These are phyloP conservation scores for Aspergillus luchuensis DNA, from an alignment of 2,329 filamentous ascomycete genomes.

Conservation along the genomic window DNA sequence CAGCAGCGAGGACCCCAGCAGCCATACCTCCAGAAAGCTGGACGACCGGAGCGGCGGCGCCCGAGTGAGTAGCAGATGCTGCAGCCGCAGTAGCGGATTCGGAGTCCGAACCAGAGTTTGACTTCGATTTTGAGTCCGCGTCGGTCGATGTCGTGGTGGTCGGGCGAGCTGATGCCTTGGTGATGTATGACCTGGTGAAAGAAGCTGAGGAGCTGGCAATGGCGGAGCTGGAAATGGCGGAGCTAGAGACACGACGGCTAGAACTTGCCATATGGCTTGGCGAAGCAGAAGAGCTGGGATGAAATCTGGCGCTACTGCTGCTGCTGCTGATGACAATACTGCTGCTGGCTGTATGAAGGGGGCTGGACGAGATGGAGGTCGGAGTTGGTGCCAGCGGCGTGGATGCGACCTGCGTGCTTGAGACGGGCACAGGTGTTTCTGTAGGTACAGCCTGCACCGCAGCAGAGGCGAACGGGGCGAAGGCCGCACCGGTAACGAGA, in stretches of 20 bases:
- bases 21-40: conserved; percentile 31
- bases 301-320: conserved; percentile 17
- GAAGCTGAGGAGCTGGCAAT: conserved; percentile 6
- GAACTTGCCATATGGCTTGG: conserved; percentile 9
- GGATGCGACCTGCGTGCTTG: conserved; percentile 23
- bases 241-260: conserved; percentile 12
- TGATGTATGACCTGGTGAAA: conserved; percentile 23
- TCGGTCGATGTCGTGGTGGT: conserved; percentile 9
- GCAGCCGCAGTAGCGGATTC: conserved; percentile 4
- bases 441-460: conserved; percentile 24
- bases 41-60: conserved; percentile 24
- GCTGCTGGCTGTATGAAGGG: conserved; percentile 11
- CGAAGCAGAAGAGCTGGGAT: conserved; percentile 9
- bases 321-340: conserved; percentile 6
- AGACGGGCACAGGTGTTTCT: conserved; percentile 15
- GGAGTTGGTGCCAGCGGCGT: conserved; percentile 16
- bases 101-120: conserved; percentile 2
- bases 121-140: not conserved
- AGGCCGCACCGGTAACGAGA: conserved; percentile 30
- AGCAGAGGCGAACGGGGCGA: conserved; percentile 34
- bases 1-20: conserved; percentile 35
- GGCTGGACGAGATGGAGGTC: conserved; percentile 17
- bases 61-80: conserved; percentile 21
- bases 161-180: conserved; percentile 19
- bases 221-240: conserved; percentile 8